Evolutionary conservation across 1,284 basidiomycete genomes (phyloP).

Genomic region (Leucoagaricus sp.): DNA sequence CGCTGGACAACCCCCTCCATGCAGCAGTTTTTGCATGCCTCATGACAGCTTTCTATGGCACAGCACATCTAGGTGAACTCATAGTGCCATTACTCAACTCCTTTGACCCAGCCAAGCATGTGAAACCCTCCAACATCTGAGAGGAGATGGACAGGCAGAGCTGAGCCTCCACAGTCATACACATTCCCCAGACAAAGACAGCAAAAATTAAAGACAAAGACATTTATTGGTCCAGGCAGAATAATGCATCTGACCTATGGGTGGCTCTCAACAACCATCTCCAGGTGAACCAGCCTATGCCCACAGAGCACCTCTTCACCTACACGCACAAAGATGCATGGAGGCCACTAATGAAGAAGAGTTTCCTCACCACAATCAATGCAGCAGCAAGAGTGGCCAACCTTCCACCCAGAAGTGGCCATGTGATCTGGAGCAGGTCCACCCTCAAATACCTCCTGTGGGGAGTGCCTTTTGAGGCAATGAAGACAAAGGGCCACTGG

Average conservation of each 20-base stretch:
- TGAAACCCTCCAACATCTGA: constrained; percentile 21
- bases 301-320: constrained; percentile 6
- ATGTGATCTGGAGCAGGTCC: no score
- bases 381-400: constrained; percentile 19
- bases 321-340: background rate
- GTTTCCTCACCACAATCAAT: constrained; percentile 26
- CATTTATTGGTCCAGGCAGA: no score
- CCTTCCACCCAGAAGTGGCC: no score
- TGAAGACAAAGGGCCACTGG: no score
- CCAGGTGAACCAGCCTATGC: no score
- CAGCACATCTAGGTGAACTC: constrained; percentile 33
- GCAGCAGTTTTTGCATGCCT: constrained; percentile 32
- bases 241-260: no score
- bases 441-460: no score
- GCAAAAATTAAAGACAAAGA: no score
- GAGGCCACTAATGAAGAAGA: constrained; percentile 28
- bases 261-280: no score
- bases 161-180: constrained; percentile 22
- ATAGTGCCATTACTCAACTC: constrained; percentile 28
- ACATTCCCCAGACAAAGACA: constrained; percentile 32
- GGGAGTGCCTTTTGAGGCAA: no score
- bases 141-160: constrained; percentile 17
- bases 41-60: constrained; percentile 31
- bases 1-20: constrained; percentile 25
- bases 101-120: constrained; percentile 25